phyloP scores from a whole-genome alignment of 202 grass and related monocot species.

The Zoysia matrella region DNA sequence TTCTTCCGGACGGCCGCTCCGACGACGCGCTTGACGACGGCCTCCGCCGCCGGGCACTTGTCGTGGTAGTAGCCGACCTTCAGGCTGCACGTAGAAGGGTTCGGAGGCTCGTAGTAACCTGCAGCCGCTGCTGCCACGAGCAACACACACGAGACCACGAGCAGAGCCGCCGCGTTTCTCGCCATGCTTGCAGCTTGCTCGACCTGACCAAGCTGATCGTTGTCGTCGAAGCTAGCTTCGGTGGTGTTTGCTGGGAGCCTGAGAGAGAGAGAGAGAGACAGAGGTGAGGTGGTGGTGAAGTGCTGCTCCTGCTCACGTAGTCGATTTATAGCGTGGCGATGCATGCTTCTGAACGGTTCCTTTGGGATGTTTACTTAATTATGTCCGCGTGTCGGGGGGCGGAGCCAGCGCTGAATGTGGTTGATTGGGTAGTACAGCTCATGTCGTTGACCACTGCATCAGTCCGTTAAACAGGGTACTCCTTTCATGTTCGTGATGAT shows the following conservation, averaged over 20 bases:
- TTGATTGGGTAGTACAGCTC: slow-evolving; percentile 4
- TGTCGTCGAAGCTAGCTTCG: not conserved
- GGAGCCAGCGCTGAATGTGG: not conserved
- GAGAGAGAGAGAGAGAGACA: no score
- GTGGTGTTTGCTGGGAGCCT: no score
- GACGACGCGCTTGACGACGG: slow-evolving; percentile 45
- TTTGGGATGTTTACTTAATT: slow-evolving; percentile 1
- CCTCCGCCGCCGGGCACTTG: slow-evolving; percentile 56
- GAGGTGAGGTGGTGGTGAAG: not conserved
- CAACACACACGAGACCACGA: not conserved
- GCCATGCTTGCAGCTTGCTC: not conserved
- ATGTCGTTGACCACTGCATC: not conserved
- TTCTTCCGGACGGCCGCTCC: slow-evolving; percentile 33
- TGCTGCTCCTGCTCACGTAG: not conserved
- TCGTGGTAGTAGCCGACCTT: slow-evolving; percentile 41
- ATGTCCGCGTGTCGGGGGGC: not conserved
- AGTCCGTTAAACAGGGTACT: not conserved
- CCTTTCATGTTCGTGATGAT: not conserved
- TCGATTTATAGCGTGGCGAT: not conserved
- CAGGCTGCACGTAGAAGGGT: not conserved
- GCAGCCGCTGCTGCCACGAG: not conserved
- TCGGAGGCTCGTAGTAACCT: not conserved
- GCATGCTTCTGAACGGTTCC: not conserved
- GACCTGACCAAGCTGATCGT: not conserved
- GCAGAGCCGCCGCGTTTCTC: not conserved